Base-by-base conservation (phyloP, 2,329 filamentous ascomycete species). In the Mycocentrospora acerina region DNA sequence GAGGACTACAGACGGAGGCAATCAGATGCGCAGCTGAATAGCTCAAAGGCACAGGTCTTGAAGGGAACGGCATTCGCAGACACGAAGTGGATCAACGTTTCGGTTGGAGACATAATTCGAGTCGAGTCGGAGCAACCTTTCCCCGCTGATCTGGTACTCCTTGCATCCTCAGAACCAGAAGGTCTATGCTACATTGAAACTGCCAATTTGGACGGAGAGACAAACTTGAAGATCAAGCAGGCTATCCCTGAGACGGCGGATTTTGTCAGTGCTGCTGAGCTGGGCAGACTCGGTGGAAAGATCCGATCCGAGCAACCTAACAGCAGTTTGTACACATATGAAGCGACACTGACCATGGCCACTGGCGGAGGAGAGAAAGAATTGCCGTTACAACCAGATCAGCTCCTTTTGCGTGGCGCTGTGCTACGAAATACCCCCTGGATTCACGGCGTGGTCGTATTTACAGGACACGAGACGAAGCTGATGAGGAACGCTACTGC, bases 161-260 rank as follows among this genome's bases (percentile, higher is more conserved):
- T 98, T 40, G 90, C 93, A 7, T 95, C 89, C 60, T 97, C 93
- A 6, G 94, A 98, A 66, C 94, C 93, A 1, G 93, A 98, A 72
- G 93, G 93, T 57, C 73, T 98, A 40, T 98, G 93, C 71, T 98
- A 98, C 66, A 97, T 98, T 62, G 93, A 98, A 71, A 98, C 93
- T 2, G 91, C 93, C 16, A 98, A 98, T 64, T 75, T 98, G 42
- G 93, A 98, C 59, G 93, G 93, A 55, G 93, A 98, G 71, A 98
- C 93, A 14, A 98, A 98, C 64, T 73, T 98, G 55, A 98, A 98
- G 72, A 95, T 98, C 72, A 98, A 98, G 72, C 93, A 98, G 72
- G 91, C 84, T 2, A 83, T 96, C 37, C 91, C 93, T 1, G 93
- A 98, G 72, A 98, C 93, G 0, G 83, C 86, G 11, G 78, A 86